Evolutionary conservation across 1,284 basidiomycete genomes (phyloP), one percentile per base, ranked within the genome.

Genomic region (Phellopilus nigrolimitatus): DNA sequence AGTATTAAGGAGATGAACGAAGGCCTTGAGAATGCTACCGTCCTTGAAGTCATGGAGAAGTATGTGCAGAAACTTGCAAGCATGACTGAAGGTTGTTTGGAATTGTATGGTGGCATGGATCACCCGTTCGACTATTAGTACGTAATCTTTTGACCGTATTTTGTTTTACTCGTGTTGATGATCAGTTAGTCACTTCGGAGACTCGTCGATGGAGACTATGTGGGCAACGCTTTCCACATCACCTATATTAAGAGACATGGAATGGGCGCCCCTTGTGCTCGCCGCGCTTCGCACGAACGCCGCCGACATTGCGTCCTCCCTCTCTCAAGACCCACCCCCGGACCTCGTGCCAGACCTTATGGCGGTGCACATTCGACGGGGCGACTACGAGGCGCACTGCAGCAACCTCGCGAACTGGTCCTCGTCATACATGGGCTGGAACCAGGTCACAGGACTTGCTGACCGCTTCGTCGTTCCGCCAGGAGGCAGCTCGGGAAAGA

Each of bases 321-420:
- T 55, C 13, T 48, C 58, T 44, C 40, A 42, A 3, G 30, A 30
- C 24, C 37, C 52, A 0, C 51, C 59, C 39, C 61, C 59, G 21
- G 57, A 61, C 50, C 31, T 52, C 54, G 17, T 59, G 71, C 61
- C 65, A 0, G 74, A 73, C 15, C 64, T 80, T 1, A 64, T 84
- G 8, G 81, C 73, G 1, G 61, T 85, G 3, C 82, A 84, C 55
- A 60, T 83, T 24, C 77, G 82, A 1, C 67, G 81, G 19, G 82
- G 82, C 3, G 82, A 84, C 61, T 85, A 75, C 60, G 52, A 69
- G 37, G 59, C 66, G 1, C 80, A 82, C 57, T 84, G 82, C 54
- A 36, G 56, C 0, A 61, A 69, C 51, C 71, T 83, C 22, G 68
- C 68, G 0, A 57, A 65, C 25, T 77, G 71, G 67, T 58, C 55